These are phyloP conservation scores for Malus hybrid DNA, from an alignment of 331 rosid genomes.

Conservation along the genomic window DNA sequence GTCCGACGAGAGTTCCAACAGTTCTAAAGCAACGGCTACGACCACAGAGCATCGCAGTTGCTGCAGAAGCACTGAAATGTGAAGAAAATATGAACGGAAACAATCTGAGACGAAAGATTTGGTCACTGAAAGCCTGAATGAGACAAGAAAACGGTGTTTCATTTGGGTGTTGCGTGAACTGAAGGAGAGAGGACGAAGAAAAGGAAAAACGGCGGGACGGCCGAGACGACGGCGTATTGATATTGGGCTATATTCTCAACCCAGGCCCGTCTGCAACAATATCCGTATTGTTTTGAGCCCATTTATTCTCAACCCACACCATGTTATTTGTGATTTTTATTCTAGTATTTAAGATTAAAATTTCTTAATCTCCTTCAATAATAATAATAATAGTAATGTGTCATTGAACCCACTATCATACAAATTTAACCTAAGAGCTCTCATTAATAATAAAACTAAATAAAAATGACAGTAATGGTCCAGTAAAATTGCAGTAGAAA, in stretches of 20 bases:
- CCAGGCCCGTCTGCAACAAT: not conserved
- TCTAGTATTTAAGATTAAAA: no score
- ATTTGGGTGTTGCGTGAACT: not conserved
- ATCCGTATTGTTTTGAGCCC: not conserved
- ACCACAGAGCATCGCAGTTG: not conserved
- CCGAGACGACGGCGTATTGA: not conserved
- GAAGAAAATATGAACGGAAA: not conserved
- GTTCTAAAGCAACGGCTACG: not conserved
- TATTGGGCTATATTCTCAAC: not conserved
- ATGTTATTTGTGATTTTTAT: no score
- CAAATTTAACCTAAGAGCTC: no score
- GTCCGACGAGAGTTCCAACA: not conserved
- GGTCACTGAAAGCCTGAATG: not conserved
- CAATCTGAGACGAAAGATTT: not conserved
- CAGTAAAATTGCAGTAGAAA: no score
- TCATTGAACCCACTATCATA: no score
- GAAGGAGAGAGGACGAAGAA: not conserved
- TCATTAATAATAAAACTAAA: no score
- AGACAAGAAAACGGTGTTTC: not conserved
- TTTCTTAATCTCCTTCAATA: no score
- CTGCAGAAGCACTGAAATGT: not conserved
- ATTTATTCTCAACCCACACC: no score
- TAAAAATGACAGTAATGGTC: no score
- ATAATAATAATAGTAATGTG: no score
- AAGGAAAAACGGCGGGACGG: not conserved